Base-by-base conservation (phyloP, 2,329 filamentous ascomycete genomes). In the Berkeleyomyces basicola region DNA sequence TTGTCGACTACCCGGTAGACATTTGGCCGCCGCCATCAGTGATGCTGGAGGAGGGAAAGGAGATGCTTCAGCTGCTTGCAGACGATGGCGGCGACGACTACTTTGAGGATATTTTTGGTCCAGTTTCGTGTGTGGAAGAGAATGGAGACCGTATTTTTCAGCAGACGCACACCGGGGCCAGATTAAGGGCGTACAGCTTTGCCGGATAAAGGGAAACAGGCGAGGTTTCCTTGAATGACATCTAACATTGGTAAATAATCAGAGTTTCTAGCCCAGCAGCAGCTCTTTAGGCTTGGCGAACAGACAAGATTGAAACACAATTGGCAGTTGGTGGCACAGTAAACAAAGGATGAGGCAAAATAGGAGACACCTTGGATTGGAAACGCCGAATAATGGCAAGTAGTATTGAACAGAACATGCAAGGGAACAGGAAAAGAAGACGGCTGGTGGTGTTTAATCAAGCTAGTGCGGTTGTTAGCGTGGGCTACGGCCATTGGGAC, bases 11-110 rank as follows among this genome's bases (percentile, higher is more conserved):
- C 10, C 60, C 63, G 3, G 9, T 46, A 11, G 55, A 57, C 16
- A 57, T 55, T 10, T 36, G 36, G 49, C 47, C 49, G 14, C 55
- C 37, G 10, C 42, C 59, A 10, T 44, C 46, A 10, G 36, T 62
- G 16, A 46, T 14, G 36, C 58, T 49, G 14, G 55, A 62, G n/a
- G 37, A 55, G 11, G 39, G 46, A 14, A 39, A 59, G 10, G 60
- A 64, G 40, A 53, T n/a, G 23, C 51, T 46, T 6, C 6, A 59
- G 14, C 44, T 31, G 4, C 53, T 64, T 47, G 10, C 44, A 44
- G 63, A 64, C 7, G 63, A 64, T 23, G 60, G 44, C 10, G 63
- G 63, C 23, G 60, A 57, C 11, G 63, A 64, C 44, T 60, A 64
- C 47, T 55, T 58, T 43, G 59, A 64, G 37, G 63, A 64, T 37